Base-by-base conservation (phyloP, 306 rosid genomes). In the Cyclanthera cordifolia region DNA sequence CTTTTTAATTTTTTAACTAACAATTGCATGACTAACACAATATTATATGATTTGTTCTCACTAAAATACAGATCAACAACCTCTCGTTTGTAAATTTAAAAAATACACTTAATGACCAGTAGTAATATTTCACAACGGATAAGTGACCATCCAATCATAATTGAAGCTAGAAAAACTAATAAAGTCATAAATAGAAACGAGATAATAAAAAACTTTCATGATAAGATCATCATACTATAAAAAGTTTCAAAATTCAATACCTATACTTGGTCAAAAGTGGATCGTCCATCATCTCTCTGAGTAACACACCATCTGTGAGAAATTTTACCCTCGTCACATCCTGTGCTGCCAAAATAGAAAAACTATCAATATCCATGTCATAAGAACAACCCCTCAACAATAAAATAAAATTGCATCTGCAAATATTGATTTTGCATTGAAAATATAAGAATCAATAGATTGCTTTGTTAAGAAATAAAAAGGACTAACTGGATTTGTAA, bases 261-360 rank as follows among this genome's bases (percentile, higher is more conserved):
- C 96, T 92, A 72, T 92, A 92, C 81, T 92, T 92, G 48, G 97
- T 92, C 83, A 92, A 80, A 76, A 92, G 96, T 74, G 97, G 96
- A 76, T 92, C 97, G 4, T 87, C 88, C 97, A 92, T 92, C 97
- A 92, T 92, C 78, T 92, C 97, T 83, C 96, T 85, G 8, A 92
- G 78, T 30, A 92, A 81, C 59, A 92, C 95, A 24, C 96, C 97
- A 30, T 92, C 97, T 0, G 97, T 92, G 51, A 92, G 87, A 80
- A 92, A 92, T 77, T 92, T 92, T 5, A 92, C 78, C 70, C 73
- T 83, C 0, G 96, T 92, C 50, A 79, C 86, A 75, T 84, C 95
- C 93, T 89, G 89, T 54, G 75, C 90, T 81, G 92, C 85, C 96
- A 69, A 74, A 82, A 80, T 80, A 69, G 73, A 76, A 70, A 76